Conservation (phyloP, 1,284 basidiomycete species). For the Pholiota adiposa region DNA sequence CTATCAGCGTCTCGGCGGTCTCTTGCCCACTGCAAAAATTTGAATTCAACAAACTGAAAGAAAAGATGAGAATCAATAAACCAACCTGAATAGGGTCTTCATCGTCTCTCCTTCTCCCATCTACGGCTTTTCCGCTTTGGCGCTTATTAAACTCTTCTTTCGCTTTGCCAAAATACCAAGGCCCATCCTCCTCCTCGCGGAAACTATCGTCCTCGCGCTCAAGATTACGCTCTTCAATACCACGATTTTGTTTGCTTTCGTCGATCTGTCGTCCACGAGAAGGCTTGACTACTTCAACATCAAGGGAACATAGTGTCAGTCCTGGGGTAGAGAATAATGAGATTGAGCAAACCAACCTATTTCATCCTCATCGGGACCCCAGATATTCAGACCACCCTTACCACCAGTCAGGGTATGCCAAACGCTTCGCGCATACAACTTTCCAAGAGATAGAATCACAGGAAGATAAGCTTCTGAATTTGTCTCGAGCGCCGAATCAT, state of each 20-base stretch:
- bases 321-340: neutral
- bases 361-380: conserved; percentile 58
- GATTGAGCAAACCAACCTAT: conserved; percentile 35
- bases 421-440: conserved; percentile 83
- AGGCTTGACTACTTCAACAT: conserved; percentile 16
- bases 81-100: conserved; percentile 74
- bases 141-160: conserved; percentile 71
- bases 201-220: conserved; percentile 36
- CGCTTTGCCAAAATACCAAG: conserved; percentile 82
- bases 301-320: conserved; percentile 1
- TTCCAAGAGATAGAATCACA: conserved; percentile 80
- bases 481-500: conserved; percentile 87
- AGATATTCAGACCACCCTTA: conserved; percentile 66
- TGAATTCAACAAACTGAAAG: conserved; percentile 6
- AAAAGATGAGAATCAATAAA: conserved; percentile 2
- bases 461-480: conserved; percentile 91
- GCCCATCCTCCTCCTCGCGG: conserved; percentile 55
- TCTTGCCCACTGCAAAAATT: conserved; percentile 66
- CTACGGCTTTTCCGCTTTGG: conserved; percentile 43
- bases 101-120: conserved; percentile 45
- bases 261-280: conserved; percentile 39
- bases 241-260: conserved; percentile 31
- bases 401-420: conserved; percentile 82
- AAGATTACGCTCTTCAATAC: conserved; percentile 25
- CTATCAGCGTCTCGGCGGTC: conserved; percentile 71